These are phyloP conservation scores for Rhodotorula paludigena DNA, from an alignment of 768 basidiomycete genomes.

Conservation along the genomic window DNA sequence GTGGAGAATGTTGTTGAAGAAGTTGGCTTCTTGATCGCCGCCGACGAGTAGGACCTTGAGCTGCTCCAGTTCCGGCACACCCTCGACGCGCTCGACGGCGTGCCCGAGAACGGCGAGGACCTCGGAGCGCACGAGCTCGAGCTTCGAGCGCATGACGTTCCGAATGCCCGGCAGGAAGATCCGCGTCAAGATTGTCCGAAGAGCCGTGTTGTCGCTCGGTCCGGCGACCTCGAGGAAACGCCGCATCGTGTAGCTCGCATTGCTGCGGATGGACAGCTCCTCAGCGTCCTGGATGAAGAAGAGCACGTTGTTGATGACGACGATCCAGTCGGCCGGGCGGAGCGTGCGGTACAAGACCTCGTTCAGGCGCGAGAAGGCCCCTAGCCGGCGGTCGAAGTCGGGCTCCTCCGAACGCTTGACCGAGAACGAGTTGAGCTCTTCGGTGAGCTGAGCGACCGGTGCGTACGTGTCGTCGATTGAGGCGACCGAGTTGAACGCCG, in stretches of 20 bases:
- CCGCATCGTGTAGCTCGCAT: constrained; percentile 68
- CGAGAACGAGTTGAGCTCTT: constrained; percentile 77
- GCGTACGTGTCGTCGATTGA: constrained; percentile 53
- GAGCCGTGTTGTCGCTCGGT: constrained; percentile 43
- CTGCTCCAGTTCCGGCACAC: constrained; percentile 63
- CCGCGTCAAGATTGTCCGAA: constrained; percentile 57
- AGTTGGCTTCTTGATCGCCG: constrained; percentile 89
- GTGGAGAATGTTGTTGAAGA: constrained; percentile 94
- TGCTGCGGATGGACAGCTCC: constrained; percentile 79
- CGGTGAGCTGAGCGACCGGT: constrained; percentile 57
- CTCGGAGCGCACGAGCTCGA: constrained; percentile 81
- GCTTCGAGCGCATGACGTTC: constrained; percentile 69
- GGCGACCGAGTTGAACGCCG: constrained; percentile 59
- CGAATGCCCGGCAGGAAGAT: constrained; percentile 68
- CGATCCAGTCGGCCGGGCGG: constrained; percentile 63
- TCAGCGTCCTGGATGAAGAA: constrained; percentile 72
- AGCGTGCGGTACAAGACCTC: constrained; percentile 57
- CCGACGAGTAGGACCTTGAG: constrained; percentile 73
- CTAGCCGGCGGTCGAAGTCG: constrained; percentile 79
- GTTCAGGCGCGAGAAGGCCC: constrained; percentile 69
- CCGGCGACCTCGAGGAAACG: constrained; percentile 62
- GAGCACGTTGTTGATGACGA: constrained; percentile 74
- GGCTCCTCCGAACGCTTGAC: constrained; percentile 77
- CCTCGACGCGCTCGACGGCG: constrained; percentile 62
- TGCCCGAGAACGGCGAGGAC: constrained; percentile 71